Evolutionary conservation across 148 eudicot species (phyloP).

Genomic region (Suaeda aralocaspica): DNA sequence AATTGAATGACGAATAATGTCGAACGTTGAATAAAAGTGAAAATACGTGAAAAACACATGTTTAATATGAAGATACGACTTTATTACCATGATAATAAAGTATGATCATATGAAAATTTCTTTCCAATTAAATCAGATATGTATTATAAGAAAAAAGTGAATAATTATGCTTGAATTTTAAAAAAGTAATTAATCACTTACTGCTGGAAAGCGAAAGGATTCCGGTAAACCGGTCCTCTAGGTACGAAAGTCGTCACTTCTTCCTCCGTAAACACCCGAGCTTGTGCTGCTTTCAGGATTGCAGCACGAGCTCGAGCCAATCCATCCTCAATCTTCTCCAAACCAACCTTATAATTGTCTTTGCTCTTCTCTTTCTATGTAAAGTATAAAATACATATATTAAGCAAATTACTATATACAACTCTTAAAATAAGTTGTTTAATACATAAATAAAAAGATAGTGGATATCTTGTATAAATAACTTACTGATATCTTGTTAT

Average conservation of each 20-base stretch:
- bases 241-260: conserved; percentile 21
- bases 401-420: neutral
- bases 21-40: no score
- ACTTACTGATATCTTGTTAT: conserved; percentile 16
- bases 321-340: conserved; percentile 20
- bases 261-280: conserved; percentile 10
- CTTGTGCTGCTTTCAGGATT: conserved; percentile 18
- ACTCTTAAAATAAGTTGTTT: neutral
- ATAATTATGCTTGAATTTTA: no score
- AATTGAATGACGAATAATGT: no score
- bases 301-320: conserved; percentile 23
- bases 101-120: no score
- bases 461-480: neutral
- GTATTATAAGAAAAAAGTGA: no score
- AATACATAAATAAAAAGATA: neutral
- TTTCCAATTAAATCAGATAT: no score
- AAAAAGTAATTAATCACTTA: no score
- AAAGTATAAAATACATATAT: neutral
- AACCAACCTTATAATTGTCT: neutral
- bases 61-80: no score
- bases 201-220: conserved; percentile 32
- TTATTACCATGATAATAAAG: no score
- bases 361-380: neutral
- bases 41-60: no score
- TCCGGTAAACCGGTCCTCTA: conserved; percentile 28